These are phyloP conservation scores for Rosa lucieae DNA, from an alignment of 306 rosid species.

Conservation along the genomic window DNA sequence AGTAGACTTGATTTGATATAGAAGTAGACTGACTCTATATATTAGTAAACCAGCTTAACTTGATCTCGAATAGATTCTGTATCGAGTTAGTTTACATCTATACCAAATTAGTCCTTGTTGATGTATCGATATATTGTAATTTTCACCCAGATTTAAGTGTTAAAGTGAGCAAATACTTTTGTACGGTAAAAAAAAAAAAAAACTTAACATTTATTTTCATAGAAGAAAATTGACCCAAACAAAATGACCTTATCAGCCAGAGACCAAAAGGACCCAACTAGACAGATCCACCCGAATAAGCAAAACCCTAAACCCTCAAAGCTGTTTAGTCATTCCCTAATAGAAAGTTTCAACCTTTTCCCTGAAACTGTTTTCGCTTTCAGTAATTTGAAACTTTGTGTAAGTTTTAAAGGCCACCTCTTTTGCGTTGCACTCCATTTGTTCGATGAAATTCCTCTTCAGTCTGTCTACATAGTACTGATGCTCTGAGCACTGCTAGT, in stretches of 20 bases:
- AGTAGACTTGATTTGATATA: too few species aligned
- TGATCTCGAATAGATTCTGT: too few species aligned
- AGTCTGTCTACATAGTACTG: not conserved
- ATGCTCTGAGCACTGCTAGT: not conserved
- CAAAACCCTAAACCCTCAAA: constrained; percentile 12
- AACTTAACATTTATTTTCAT: not conserved
- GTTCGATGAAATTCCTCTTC: constrained; percentile 29
- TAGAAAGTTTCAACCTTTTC: not conserved
- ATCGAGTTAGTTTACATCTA: too few species aligned
- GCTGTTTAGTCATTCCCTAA: not conserved
- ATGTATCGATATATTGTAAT: too few species aligned
- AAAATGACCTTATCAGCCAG: not conserved
- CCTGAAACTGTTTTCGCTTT: not conserved
- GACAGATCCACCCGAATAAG: not conserved
- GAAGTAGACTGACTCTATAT: too few species aligned
- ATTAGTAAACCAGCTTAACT: too few species aligned
- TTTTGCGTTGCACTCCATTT: constrained; percentile 15
- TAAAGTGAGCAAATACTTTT: not conserved
- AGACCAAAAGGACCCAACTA: not conserved
- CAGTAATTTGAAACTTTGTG: not conserved
- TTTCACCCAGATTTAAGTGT: too few species aligned
- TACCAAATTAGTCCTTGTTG: too few species aligned
- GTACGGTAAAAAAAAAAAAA: not conserved
- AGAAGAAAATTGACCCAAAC: not conserved
- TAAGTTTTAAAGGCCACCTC: not conserved